Evolutionary conservation across 306 rosid genomes (phyloP).

Genomic region (Vicia faba): DNA sequence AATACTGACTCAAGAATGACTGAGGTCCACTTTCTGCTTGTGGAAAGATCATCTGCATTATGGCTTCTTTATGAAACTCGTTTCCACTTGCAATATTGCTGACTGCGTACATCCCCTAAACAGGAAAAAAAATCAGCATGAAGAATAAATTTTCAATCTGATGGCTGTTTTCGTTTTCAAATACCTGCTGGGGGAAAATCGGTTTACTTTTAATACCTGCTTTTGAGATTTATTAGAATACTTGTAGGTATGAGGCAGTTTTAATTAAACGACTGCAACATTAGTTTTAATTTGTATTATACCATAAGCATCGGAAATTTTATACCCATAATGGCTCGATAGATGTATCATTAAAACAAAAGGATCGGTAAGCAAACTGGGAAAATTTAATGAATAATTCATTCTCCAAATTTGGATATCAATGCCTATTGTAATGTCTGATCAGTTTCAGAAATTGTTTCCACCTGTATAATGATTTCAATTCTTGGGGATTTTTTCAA

Average conservation of each 20-base stretch:
- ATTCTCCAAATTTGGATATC: slow-evolving; percentile 26
- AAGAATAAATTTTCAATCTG: slow-evolving; percentile 18
- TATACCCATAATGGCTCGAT: background rate
- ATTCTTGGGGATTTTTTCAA: slow-evolving; percentile 60
- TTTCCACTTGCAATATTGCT: slow-evolving; percentile 79
- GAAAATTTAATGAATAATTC: background rate
- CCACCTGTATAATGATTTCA: slow-evolving; percentile 86
- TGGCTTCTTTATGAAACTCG: slow-evolving; percentile 80
- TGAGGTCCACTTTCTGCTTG: slow-evolving; percentile 50
- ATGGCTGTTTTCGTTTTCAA: background rate
- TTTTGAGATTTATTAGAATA: slow-evolving; percentile 13
- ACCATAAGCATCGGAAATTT: background rate
- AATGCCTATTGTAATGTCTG: slow-evolving; percentile 6
- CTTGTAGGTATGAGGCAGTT: background rate
- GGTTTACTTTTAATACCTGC: slow-evolving; percentile 18
- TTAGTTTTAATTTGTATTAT: slow-evolving; percentile 6
- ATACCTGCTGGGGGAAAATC: background rate
- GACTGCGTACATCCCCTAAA: slow-evolving; percentile 75
- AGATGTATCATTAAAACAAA: slow-evolving; percentile 22
- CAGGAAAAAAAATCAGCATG: slow-evolving; percentile 17
- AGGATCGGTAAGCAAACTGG: background rate
- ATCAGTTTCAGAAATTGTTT: slow-evolving; percentile 41
- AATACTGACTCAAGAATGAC: slow-evolving; percentile 58
- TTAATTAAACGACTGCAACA: slow-evolving; percentile 1
- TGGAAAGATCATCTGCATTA: slow-evolving; percentile 60